Evolutionary conservation across 1,284 basidiomycete species (phyloP).

Genomic region (Cystobasidium sp.): DNA sequence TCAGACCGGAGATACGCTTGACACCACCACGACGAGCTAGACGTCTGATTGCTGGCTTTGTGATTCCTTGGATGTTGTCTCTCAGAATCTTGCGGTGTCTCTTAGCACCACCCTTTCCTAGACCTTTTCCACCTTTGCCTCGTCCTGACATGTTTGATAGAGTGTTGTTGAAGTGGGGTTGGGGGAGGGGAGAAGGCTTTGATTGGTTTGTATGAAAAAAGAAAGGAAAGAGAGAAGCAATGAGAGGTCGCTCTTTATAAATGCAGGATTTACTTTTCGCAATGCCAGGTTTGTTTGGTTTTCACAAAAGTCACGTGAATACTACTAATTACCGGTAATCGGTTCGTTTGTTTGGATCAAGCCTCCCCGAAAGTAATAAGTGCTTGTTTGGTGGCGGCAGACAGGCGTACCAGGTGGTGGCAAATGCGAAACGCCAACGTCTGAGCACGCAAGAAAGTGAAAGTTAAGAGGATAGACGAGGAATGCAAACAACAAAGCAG

Average conservation of each 20-base stretch:
- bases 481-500: constrained; percentile 1
- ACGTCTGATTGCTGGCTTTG: constrained; percentile 89
- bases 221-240: constrained; percentile 23
- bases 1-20: constrained; percentile 89
- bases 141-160: constrained; percentile 70
- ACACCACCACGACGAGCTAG: constrained; percentile 94
- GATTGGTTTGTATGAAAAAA: background rate
- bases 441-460: no score
- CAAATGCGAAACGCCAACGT: background rate
- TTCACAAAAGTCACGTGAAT: no score
- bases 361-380: no score
- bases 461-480: no score
- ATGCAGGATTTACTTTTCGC: background rate
- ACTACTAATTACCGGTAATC: no score
- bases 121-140: constrained; percentile 74
- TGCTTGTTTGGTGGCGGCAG: no score
- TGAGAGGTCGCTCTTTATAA: background rate
- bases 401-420: background rate
- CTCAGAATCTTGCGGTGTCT: constrained; percentile 66
- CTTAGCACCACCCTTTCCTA: constrained; percentile 80
- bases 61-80: constrained; percentile 85
- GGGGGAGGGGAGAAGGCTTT: background rate
- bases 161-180: constrained; percentile 12
- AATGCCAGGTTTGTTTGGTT: background rate
- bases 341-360: no score